Base-by-base conservation (phyloP, 2,329 filamentous ascomycete genomes). In the Claviceps sp. region DNA sequence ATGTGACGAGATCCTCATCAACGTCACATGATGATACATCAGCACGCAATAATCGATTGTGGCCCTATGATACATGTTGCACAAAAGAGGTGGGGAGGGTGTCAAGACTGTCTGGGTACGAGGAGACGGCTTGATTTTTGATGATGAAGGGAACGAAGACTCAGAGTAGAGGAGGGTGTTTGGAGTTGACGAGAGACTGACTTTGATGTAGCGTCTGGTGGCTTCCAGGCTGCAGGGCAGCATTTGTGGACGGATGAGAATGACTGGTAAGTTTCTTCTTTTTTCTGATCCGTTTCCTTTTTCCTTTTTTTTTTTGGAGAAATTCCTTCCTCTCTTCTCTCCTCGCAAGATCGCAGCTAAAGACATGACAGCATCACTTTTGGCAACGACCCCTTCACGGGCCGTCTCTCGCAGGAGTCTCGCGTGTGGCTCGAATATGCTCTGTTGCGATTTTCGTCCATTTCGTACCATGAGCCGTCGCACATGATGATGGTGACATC, bases 401-500 rank as follows among this genome's bases (percentile, higher is more conserved):
- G 44, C n/a, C 47, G 50, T n/a, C 38, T 42, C 11, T 49, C 45
- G 11, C 48, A 22, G 0, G 13, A 13, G n/a, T 49, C 49, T 4
- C 50, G 51, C 1, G 57, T 66, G 44, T 61, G 48, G 51, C 61
- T 59, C 2, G 70, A 73, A 4, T 22, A 22, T 22, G 22, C 22
- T 22, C 22, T 4, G 3, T 22, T 22, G 22, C 22, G 3, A 22
- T 22, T 74, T 50, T 73, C 72, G 8, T 73, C 73, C 5, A 70
- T 80, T 56, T 68, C 69, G 52, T 77, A 74, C 51, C 71, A 76
- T 50, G 58, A 62, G 4, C 62, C 68, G 5, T 69, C 69, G 1
- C 63, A 70, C 52, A 68, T 61, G 41, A 60, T 77, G 4, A 60
- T 77, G 5, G 51, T 75, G 34, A 71, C 73, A 4, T 71, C 71